Evolutionary conservation across 805 yeast species (phyloP).

Genomic region (Monosporozyma siamensis): DNA sequence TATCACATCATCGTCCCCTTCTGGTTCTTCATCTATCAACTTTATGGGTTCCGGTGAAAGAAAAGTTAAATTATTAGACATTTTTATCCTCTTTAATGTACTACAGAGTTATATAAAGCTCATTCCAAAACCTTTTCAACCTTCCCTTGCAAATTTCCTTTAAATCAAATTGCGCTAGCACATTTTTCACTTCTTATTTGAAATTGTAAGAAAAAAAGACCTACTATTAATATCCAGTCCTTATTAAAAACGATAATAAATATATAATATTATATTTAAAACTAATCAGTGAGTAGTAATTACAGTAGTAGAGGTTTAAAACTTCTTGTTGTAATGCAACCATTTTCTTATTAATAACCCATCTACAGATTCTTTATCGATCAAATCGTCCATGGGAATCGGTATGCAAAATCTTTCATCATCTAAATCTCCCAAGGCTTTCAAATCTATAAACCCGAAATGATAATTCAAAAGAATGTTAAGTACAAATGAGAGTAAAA

Average conservation of each 20-base stretch:
- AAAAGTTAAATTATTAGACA: slow-evolving; percentile 9
- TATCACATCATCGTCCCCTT: slow-evolving; percentile 1
- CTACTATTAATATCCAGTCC: too few species aligned
- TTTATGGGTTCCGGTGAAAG: slow-evolving; percentile 24
- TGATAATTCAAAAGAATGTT: slow-evolving; percentile 41
- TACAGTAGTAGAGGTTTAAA: too few species aligned
- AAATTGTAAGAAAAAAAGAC: too few species aligned
- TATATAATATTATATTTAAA: too few species aligned
- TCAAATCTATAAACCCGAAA: slow-evolving; percentile 38
- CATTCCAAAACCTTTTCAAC: too few species aligned
- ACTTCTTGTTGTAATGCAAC: slow-evolving; percentile 27
- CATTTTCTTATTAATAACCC: slow-evolving; percentile 28
- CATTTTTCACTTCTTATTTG: too few species aligned
- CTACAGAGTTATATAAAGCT: too few species aligned
- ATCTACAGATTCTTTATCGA: slow-evolving; percentile 17
- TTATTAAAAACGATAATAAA: too few species aligned
- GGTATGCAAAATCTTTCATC: slow-evolving; percentile 25
- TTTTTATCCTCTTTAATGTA: too few species aligned
- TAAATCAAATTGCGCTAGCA: too few species aligned
- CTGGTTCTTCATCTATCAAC: slow-evolving; percentile 13
- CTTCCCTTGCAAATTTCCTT: too few species aligned
- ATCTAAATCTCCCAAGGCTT: slow-evolving; percentile 19
- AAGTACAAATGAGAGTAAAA: slow-evolving; percentile 32
- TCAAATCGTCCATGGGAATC: slow-evolving; percentile 16
- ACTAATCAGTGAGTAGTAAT: too few species aligned